These are phyloP conservation scores for Evernia prunastri DNA, from an alignment of 495 filamentous ascomycete genomes.

Conservation along the genomic window DNA sequence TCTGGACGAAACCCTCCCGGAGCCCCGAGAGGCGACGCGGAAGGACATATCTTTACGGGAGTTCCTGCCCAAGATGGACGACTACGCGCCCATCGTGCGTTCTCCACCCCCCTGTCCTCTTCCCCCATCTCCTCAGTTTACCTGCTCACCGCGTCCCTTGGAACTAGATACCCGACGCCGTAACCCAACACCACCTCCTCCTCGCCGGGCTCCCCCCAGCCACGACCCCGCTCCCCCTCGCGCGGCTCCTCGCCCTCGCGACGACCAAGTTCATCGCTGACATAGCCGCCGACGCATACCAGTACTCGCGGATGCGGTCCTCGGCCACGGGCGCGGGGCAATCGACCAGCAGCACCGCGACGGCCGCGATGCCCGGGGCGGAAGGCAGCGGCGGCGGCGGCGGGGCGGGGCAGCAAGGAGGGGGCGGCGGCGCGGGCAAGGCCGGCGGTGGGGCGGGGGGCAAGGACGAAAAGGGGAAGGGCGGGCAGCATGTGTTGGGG, in stretches of 20 bases:
- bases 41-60: conserved; percentile 89
- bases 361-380: conserved; percentile 48
- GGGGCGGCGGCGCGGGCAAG: conserved; percentile 48
- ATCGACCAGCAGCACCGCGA: conserved; percentile 56
- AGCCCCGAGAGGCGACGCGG: conserved; percentile 54
- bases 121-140: not conserved
- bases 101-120: not conserved
- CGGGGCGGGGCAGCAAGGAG: conserved; percentile 46
- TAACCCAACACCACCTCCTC: conserved; percentile 96
- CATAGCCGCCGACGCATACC: conserved; percentile 94
- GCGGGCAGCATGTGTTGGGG: conserved; percentile 53
- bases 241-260: conserved; percentile 87
- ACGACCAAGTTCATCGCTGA: conserved; percentile 98
- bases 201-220: conserved; percentile 83
- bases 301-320: conserved; percentile 89
- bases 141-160: not conserved
- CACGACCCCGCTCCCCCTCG: conserved; percentile 75
- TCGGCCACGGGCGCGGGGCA: conserved; percentile 73
- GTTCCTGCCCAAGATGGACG: conserved; percentile 93
- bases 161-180: conserved; percentile 86
- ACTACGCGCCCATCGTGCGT: conserved; percentile 91
- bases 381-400: conserved; percentile 36
- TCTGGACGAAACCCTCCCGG: conserved; percentile 23
- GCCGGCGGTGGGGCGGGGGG: conserved; percentile 63
- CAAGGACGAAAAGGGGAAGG: conserved; percentile 58